Conservation (phyloP, 352 stramenopile species). For the Phytophthora niederhauseri region DNA sequence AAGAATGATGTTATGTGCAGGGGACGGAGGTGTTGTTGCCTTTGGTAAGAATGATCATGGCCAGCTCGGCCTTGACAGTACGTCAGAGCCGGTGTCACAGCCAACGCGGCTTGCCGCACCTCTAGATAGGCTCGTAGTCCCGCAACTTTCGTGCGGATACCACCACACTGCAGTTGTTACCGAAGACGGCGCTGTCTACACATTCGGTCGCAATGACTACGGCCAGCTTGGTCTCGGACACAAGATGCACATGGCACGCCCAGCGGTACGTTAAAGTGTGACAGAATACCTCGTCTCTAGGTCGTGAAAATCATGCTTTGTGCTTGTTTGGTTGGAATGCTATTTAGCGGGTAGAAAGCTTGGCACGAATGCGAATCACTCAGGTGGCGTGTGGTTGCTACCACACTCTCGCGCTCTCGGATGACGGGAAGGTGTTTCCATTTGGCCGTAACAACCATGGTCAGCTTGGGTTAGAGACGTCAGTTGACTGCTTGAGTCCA, state of each 20-base stretch:
- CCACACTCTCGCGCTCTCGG: slow-evolving; percentile 82
- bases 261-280: slow-evolving; percentile 46
- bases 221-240: slow-evolving; percentile 93
- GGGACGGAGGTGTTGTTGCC: slow-evolving; percentile 68
- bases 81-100: slow-evolving; percentile 48
- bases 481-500: slow-evolving; percentile 70
- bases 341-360: slow-evolving; percentile 53
- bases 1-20: too few species aligned
- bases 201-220: slow-evolving; percentile 94
- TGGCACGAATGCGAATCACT: slow-evolving; percentile 62
- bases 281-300: neutral
- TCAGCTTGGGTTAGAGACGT: slow-evolving; percentile 86
- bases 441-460: slow-evolving; percentile 96
- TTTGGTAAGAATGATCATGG: slow-evolving; percentile 95
- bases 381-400: slow-evolving; percentile 87
- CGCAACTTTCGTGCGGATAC: slow-evolving; percentile 90
- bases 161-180: slow-evolving; percentile 91
- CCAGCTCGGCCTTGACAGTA: slow-evolving; percentile 82
- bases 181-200: slow-evolving; percentile 71
- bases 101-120: slow-evolving; percentile 53
- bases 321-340: neutral
- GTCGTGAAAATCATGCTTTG: neutral
- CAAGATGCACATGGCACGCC: slow-evolving; percentile 59
- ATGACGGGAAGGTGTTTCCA: slow-evolving; percentile 90
- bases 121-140: slow-evolving; percentile 70